A percentile compares a stretch with the other conserved stretches of the same genome.
These are phyloP conservation scores for Teratosphaeria nubilosa DNA, from an alignment of 2,329 filamentous ascomycete genomes.

Conservation along the genomic window DNA sequence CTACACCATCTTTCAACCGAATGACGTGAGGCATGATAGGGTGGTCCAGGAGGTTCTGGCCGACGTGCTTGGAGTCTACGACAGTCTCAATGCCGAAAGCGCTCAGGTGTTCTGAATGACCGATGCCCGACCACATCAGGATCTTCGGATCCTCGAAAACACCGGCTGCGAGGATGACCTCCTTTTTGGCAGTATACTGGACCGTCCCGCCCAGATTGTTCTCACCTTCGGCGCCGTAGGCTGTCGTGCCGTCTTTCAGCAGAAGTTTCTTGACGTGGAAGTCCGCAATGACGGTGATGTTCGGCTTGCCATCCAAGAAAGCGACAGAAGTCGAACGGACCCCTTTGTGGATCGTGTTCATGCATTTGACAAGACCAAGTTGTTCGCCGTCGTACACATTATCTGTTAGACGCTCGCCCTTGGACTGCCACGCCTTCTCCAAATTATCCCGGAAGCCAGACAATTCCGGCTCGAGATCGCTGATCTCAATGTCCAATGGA, in stretches of 20 bases:
- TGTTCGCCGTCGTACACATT: conserved; percentile 6
- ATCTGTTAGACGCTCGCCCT: conserved; percentile 2
- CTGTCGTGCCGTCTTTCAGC: background rate
- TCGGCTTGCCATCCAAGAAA: conserved; percentile 6
- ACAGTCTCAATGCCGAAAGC: conserved; percentile 38
- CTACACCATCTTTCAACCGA: background rate
- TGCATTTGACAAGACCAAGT: conserved; percentile 3
- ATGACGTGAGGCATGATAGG: background rate
- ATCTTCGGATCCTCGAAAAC: conserved; percentile 42
- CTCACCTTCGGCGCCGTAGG: background rate
- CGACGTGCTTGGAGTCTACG: conserved; percentile 1
- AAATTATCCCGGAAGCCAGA: background rate
- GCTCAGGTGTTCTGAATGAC: conserved; percentile 38
- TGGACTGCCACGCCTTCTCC: background rate
- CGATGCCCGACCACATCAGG: conserved; percentile 52
- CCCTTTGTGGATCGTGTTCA: conserved; percentile 5
- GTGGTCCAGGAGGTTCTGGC: background rate
- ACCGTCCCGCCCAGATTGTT: background rate
- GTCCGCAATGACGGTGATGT: conserved; percentile 7
- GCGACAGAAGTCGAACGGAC: background rate
- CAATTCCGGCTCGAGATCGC: background rate
- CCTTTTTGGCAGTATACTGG: background rate
- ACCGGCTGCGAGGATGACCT: conserved; percentile 9
- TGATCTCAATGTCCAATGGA: background rate
- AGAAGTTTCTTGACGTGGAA: conserved; percentile 1